These are phyloP conservation scores for Xylaria grammica DNA, from an alignment of 495 filamentous ascomycete species.

Conservation along the genomic window DNA sequence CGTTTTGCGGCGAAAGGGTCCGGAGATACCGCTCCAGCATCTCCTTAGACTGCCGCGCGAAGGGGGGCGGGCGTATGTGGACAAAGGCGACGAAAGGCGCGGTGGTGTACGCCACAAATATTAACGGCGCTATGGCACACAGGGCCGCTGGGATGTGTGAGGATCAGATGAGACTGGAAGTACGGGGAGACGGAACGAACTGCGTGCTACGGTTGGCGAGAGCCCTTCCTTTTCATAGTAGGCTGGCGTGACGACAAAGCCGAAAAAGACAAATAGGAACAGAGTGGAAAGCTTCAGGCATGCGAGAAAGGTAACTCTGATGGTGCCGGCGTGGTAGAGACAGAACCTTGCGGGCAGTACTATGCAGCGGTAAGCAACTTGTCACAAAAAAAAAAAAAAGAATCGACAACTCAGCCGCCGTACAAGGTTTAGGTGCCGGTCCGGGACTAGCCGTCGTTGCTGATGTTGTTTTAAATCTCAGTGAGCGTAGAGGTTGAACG, in stretches of 20 bases:
- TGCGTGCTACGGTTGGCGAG: slow-evolving; percentile 29
- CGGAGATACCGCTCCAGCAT: slow-evolving; percentile 67
- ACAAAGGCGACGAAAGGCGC: slow-evolving; percentile 75
- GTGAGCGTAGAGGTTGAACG: neutral
- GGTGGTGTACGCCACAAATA: slow-evolving; percentile 68
- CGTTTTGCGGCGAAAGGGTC: slow-evolving; percentile 65
- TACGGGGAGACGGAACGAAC: slow-evolving; percentile 9
- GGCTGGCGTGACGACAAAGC: slow-evolving; percentile 63
- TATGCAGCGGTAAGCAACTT: neutral
- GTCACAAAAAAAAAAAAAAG: too few relatives aligned
- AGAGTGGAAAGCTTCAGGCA: slow-evolving; percentile 73
- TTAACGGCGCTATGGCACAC: slow-evolving; percentile 66
- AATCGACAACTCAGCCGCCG: neutral
- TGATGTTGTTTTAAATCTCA: slow-evolving; percentile 27
- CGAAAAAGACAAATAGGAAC: slow-evolving; percentile 68
- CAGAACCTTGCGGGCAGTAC: neutral
- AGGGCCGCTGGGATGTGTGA: slow-evolving; percentile 53
- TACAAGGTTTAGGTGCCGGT: slow-evolving; percentile 11
- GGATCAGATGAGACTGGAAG: slow-evolving; percentile 6
- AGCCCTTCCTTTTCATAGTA: slow-evolving; percentile 55
- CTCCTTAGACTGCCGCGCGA: slow-evolving; percentile 71
- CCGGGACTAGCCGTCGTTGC: slow-evolving; percentile 13
- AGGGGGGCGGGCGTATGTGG: slow-evolving; percentile 70
- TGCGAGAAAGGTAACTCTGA: slow-evolving; percentile 67
- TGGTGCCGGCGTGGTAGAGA: slow-evolving; percentile 60